A percentile compares a stretch with the other conserved stretches of the same genome.
phyloP scores from a whole-genome alignment of 225 moss, liverwort and hornwort genomes.

The Neckera pumila region DNA sequence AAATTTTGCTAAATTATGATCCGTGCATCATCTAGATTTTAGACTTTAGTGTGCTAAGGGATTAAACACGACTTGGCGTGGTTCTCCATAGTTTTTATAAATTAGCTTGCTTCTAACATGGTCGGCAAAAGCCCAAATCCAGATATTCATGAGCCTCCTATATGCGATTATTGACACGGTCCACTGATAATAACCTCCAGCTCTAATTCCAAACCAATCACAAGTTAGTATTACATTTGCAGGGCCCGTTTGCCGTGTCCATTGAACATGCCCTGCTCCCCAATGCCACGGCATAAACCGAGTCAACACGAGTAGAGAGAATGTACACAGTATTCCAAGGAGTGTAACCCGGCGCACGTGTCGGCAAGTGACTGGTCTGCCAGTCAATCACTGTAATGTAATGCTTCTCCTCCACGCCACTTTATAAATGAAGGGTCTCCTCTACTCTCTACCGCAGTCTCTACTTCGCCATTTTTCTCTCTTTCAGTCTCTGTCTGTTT shows the following conservation, averaged over 20 bases:
- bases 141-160: background rate
- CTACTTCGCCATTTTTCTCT: background rate
- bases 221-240: background rate
- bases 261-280: no score
- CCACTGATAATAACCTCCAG: background rate
- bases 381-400: background rate
- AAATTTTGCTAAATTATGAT: background rate
- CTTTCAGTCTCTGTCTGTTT: background rate
- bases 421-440: background rate
- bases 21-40: accelerated
- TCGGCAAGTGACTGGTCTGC: background rate
- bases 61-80: background rate
- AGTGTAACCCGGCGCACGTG: background rate
- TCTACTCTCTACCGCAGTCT: background rate
- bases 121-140: accelerated
- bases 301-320: background rate
- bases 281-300: background rate
- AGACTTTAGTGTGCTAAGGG: background rate
- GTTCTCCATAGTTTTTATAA: background rate
- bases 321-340: background rate
- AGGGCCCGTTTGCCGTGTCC: background rate
- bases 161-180: accelerated
- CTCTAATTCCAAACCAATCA: background rate
- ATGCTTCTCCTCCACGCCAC: conserved; percentile 17
- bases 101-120: background rate